Evolutionary conservation across 805 yeast species (phyloP).

Genomic region (Komagataella ulmi): DNA sequence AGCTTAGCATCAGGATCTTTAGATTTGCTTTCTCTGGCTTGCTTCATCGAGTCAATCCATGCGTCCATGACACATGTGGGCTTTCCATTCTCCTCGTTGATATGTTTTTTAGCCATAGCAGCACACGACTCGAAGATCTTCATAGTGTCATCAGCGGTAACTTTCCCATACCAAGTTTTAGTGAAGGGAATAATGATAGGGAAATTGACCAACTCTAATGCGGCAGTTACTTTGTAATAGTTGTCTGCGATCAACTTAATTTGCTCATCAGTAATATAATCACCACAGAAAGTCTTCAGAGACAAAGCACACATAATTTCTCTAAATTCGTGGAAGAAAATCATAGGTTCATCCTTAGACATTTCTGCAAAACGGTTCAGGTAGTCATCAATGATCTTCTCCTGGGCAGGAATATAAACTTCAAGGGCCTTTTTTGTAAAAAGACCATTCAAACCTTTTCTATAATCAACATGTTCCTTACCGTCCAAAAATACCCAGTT

Average conservation of each 20-base stretch:
- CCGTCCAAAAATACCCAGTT: conserved; percentile 99
- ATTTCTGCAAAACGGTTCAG: conserved; percentile 47
- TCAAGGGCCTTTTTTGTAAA: conserved; percentile 78
- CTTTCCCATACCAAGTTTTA: conserved; percentile 95
- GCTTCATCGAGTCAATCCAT: conserved; percentile 81
- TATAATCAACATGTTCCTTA: conserved; percentile 86
- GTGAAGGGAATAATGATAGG: conserved; percentile 94
- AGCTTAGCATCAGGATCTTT: conserved; percentile 39
- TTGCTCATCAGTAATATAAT: conserved; percentile 85
- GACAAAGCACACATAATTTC: conserved; percentile 94
- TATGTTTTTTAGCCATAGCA: conserved; percentile 68
- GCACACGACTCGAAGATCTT: conserved; percentile 83
- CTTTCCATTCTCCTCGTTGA: conserved; percentile 53
- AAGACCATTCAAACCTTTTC: conserved; percentile 80
- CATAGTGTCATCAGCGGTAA: conserved; percentile 90
- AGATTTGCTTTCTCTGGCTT: conserved; percentile 39
- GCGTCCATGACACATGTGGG: conserved; percentile 91
- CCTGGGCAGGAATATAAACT: conserved; percentile 75
- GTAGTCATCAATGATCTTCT: conserved; percentile 73
- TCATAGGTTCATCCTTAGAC: conserved; percentile 46
- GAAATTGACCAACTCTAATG: conserved; percentile 93
- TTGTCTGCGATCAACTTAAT: conserved; percentile 82
- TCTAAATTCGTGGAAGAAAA: conserved; percentile 88
- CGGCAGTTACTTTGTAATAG: conserved; percentile 86
- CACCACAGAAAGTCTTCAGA: conserved; percentile 89